Evolutionary conservation across 2,329 filamentous ascomycete species (phyloP), one percentile per base, ranked within the genome.

Genomic region (Aspergillus niger): DNA sequence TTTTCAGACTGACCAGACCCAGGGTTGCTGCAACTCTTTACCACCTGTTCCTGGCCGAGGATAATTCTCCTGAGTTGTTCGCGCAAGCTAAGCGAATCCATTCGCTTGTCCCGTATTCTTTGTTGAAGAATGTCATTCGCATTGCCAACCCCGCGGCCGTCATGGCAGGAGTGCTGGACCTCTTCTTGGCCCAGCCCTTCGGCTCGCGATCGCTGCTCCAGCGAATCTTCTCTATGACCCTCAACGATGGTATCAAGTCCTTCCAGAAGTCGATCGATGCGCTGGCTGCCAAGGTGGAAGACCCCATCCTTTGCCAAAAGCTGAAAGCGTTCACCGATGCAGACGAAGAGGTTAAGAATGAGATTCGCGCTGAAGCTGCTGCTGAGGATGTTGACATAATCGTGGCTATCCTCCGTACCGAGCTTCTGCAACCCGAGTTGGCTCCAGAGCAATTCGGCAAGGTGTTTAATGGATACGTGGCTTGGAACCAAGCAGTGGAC

Each of bases 11-110:
- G 11, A 38, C 47, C 66, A 71, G 48, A 67, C 48, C 32, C 55
- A 83, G 81, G 79, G 89, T 99, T 52, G 95, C 95, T 24, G 95
- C 95, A 43, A 97, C 95, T 22, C 87, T 98, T 61, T 99, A 99
- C 73, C 95, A 99, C 75, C 82, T 99, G 36, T 99, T 99, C 82
- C 84, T 99, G 48, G 95, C 95, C 5, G 95, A 99, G 75, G 95
- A 99, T 78, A 99, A 99, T 76, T 97, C 94, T 0, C 93, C 95
- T 0, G 95, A 99, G 72, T 79, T 99, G 30, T 98, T 98, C 75
- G 92, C 92, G 0, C 95, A 99, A 76, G 89, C 91, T 4, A 97
- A 94, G 79, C 87, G 91, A 62, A 97, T 98, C 55, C 95, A 99
- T 74, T 97, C 93, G 0, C 85, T 98, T 58, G 90, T 99, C 48